Base-by-base conservation (phyloP, 257 asterid genomes). In the Scutellaria galericulata region DNA sequence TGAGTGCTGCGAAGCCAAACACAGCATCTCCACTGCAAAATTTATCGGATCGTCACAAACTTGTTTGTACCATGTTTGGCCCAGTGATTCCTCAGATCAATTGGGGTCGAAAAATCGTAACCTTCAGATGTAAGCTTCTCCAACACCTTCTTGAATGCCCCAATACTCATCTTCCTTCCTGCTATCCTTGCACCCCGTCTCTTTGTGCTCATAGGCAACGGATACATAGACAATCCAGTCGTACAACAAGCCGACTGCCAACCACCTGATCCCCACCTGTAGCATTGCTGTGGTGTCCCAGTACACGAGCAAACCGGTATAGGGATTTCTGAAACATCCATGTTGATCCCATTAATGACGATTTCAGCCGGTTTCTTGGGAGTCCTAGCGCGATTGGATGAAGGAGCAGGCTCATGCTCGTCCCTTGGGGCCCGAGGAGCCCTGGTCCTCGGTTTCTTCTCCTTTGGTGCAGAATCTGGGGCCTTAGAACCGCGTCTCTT, bases 181-280 rank as follows among this genome's bases (percentile, higher is more conserved):
- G 98, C 94, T 75, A 92, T 88, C 76, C 98, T 85, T 0, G 96
- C 90, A 45, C 96, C 93, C 1, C 96, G 96, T 50, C 94, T 80
- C 83, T 92, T 92, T 1, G 89, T 73, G 77, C 89, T 92, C 96
- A 88, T 80, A 62, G 96, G 96, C 88, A 90, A 77, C 3, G 98
- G 98, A 74, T 90, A 84, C 11, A 77, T 40, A 27, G 96, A 92
- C 83, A 88, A 13, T 44, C 86, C 83, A 22, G 89, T 92, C 8
- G 96, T 92, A 75, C 96, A 89, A 73, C 98, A 92, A 37, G 96
- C 96, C 0, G 98, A 92, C 69, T 92, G 96, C 98, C 98, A 92
- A 42, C 98, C 98, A 79, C 96, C 98, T 24, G 91, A 84, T 56
- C 98, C 98, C 98, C 98, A 92, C 84, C 96, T 83, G 68, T 92